These are phyloP conservation scores for Craterostigma plantagineum DNA, from an alignment of 257 asterid genomes.

Conservation along the genomic window DNA sequence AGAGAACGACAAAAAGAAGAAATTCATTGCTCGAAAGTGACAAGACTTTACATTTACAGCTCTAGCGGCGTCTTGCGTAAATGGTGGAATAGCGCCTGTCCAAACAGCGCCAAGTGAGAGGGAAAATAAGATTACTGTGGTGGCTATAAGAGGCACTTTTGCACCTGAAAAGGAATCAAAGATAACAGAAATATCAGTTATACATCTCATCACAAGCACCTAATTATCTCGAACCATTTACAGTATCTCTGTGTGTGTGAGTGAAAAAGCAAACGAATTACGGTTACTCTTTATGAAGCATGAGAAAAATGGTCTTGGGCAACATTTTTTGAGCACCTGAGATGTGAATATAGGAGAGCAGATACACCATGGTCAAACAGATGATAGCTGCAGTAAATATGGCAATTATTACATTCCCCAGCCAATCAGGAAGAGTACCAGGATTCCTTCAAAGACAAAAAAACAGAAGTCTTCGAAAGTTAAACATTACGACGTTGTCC, in stretches of 20 bases:
- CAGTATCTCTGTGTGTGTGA: too few species aligned
- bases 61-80: slow-evolving; percentile 63
- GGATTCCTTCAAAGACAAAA: slow-evolving; percentile 45
- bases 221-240: too few species aligned
- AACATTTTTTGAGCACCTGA: too few species aligned
- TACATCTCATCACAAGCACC: too few species aligned
- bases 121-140: slow-evolving; percentile 24
- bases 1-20: background rate
- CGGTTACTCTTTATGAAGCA: too few species aligned
- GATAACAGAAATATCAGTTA: background rate
- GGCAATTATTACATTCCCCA: slow-evolving; percentile 39
- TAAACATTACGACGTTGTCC: too few species aligned
- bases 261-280: too few species aligned
- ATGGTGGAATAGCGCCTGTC: slow-evolving; percentile 55
- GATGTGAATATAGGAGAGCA: slow-evolving; percentile 69
- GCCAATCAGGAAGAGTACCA: slow-evolving; percentile 70
- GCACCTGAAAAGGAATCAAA: slow-evolving; percentile 34
- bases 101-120: slow-evolving; percentile 36
- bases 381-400: slow-evolving; percentile 41
- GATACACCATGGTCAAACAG: slow-evolving; percentile 70
- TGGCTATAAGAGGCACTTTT: slow-evolving; percentile 31
- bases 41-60: slow-evolving; percentile 74
- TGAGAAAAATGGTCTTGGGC: slow-evolving; percentile 3
- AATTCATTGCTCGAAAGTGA: too few species aligned
- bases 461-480: too few species aligned